phyloP scores from a whole-genome alignment of 2,329 filamentous ascomycete genomes.

The Penicillium sclerotiorum region DNA sequence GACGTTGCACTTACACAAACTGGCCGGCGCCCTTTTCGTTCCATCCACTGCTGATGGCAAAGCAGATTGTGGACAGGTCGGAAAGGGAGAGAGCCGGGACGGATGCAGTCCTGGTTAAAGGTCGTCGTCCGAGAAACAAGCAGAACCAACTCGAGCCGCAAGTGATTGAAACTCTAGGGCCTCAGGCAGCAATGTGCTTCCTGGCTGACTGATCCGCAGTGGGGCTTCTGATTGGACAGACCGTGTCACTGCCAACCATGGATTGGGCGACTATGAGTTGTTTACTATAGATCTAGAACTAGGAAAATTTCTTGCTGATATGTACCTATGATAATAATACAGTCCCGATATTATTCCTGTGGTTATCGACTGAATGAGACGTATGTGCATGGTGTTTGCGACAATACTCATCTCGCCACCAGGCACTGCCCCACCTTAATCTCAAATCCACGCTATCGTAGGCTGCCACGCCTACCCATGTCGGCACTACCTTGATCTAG shows the following conservation, averaged over 20 bases:
- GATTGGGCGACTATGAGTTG: neutral
- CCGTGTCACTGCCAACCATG: neutral
- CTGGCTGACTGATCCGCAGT: constrained; percentile 1
- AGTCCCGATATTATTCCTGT: too few relatives aligned
- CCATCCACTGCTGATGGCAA: neutral
- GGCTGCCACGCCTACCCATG: neutral
- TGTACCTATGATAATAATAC: too few relatives aligned
- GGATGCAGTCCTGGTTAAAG: constrained; percentile 1
- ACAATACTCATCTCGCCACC: neutral
- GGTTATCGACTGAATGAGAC: too few relatives aligned
- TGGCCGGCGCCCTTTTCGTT: neutral
- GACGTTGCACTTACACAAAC: neutral
- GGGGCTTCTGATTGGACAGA: neutral
- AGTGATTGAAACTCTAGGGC: neutral
- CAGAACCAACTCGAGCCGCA: constrained; percentile 4
- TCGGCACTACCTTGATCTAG: too few relatives aligned
- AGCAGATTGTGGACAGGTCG: neutral
- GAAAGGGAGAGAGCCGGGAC: constrained; percentile 3
- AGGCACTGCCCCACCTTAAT: neutral
- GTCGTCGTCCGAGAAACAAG: constrained; percentile 7
- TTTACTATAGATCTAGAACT: too few relatives aligned
- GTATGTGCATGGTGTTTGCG: too few relatives aligned
- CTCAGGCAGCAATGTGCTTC: neutral
- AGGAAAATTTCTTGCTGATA: too few relatives aligned
- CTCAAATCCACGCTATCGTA: too few relatives aligned